These are phyloP conservation scores for Saccharomyces uvarum DNA, from an alignment of 1,139 yeast genomes.

Conservation along the genomic window DNA sequence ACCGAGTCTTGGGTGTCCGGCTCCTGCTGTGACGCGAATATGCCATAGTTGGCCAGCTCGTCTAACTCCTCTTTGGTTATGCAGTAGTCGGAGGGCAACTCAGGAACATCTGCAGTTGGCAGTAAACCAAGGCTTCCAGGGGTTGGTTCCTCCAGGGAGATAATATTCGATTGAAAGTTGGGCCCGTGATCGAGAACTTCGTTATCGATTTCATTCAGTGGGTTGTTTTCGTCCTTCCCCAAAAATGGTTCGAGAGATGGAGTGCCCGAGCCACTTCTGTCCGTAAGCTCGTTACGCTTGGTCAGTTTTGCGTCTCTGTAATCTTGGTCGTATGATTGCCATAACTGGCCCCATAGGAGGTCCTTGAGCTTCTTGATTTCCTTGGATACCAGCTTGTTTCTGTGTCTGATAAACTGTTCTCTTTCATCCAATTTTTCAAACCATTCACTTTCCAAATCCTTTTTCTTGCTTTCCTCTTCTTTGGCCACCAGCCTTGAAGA, in stretches of 20 bases:
- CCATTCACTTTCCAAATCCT: constrained; percentile 25
- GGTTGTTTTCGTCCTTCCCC: constrained; percentile 2
- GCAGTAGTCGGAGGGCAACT: constrained; percentile 26
- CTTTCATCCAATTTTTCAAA: constrained; percentile 28
- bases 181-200: constrained; percentile 14
- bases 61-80: constrained; percentile 23
- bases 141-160: constrained; percentile 1
- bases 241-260: neutral
- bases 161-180: constrained; percentile 5
- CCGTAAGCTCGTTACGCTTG: constrained; percentile 5
- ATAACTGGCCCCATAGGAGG: constrained; percentile 24
- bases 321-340: constrained; percentile 28
- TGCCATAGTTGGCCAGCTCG: constrained; percentile 16
- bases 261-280: constrained; percentile 1
- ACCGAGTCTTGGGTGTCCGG: constrained; percentile 27
- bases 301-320: constrained; percentile 16
- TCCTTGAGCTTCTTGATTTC: constrained; percentile 25
- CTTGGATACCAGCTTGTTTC: constrained; percentile 20
- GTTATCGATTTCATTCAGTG: constrained; percentile 11
- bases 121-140: neutral
- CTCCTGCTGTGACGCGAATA: constrained; percentile 13
- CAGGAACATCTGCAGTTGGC: constrained; percentile 7
- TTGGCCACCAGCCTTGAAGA: constrained; percentile 31
- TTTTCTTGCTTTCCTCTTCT: constrained; percentile 28
- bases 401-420: constrained; percentile 23